Conservation (phyloP, 1,284 basidiomycete genomes). For the Cryptococcus deneoformans region DNA sequence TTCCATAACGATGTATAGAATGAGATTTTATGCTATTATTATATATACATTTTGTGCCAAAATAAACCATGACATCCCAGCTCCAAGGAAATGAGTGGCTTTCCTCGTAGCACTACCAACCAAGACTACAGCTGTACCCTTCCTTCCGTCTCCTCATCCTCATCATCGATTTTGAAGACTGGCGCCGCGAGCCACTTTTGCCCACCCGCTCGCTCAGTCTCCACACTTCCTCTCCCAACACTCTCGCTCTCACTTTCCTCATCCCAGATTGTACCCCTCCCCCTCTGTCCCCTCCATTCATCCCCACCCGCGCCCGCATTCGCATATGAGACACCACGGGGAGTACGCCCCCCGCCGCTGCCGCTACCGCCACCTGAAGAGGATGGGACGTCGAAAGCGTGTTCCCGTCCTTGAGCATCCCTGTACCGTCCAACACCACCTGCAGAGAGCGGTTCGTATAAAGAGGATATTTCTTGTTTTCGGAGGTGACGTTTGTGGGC, state of each 20-base stretch:
- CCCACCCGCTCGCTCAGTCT: background rate
- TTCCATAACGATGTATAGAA: background rate
- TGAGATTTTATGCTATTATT: too few species aligned
- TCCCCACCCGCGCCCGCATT: conserved; percentile 29
- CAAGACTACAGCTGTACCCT: conserved; percentile 1
- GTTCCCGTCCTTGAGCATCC: conserved; percentile 41
- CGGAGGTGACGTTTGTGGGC: conserved; percentile 26
- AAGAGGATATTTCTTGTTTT: conserved; percentile 32
- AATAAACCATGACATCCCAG: background rate
- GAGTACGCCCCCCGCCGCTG: background rate
- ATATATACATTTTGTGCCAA: background rate
- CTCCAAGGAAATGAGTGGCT: too few species aligned
- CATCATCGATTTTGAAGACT: conserved; percentile 26
- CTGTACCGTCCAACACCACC: conserved; percentile 29
- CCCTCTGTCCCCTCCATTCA: conserved; percentile 21
- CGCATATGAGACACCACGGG: background rate
- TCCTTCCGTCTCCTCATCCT: conserved; percentile 19
- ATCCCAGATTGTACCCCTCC: conserved; percentile 7
- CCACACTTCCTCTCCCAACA: background rate
- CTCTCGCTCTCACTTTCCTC: background rate
- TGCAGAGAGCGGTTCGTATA: conserved; percentile 45
- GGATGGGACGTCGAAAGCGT: conserved; percentile 21
- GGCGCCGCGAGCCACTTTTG: background rate
- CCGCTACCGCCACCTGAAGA: background rate
- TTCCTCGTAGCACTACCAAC: too few species aligned